These are phyloP conservation scores for Aspergillus sp. DNA, from an alignment of 2,329 filamentous ascomycete species.

Conservation along the genomic window DNA sequence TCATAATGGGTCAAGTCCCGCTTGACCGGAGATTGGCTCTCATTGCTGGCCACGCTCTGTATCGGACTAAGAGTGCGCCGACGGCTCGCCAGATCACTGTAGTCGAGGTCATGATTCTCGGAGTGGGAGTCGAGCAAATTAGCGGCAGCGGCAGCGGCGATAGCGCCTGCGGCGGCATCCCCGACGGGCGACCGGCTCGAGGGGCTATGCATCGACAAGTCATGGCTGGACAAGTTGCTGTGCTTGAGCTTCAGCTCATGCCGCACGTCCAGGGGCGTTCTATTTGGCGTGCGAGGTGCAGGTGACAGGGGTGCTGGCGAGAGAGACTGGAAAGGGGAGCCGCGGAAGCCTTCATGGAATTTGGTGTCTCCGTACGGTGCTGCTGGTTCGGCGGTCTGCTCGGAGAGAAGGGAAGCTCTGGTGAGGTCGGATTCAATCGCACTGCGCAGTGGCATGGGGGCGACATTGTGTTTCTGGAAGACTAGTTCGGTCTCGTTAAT, in stretches of 20 bases:
- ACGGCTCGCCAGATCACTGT: conserved; percentile 60
- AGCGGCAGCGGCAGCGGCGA: conserved; percentile 43
- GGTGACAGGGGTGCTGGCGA: conserved; percentile 64
- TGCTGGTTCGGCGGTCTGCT: conserved; percentile 71
- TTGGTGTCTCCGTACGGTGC: conserved; percentile 66
- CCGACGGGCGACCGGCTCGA: conserved; percentile 33
- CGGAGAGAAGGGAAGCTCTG: conserved; percentile 80
- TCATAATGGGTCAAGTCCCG: conserved; percentile 59
- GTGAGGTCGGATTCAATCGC: conserved; percentile 86
- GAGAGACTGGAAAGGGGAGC: conserved; percentile 52
- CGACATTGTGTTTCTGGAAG: conserved; percentile 60
- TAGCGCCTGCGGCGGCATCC: conserved; percentile 39
- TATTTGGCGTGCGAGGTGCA: conserved; percentile 62
- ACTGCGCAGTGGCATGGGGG: conserved; percentile 86
- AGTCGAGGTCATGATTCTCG: conserved; percentile 54
- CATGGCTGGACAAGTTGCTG: conserved; percentile 55
- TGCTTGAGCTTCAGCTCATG: conserved; percentile 68
- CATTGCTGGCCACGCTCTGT: conserved; percentile 87
- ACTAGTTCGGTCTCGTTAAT: conserved; percentile 58
- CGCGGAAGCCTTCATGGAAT: conserved; percentile 64
- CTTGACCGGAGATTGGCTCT: conserved; percentile 65
- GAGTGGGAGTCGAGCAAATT: conserved; percentile 43
- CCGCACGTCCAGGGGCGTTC: conserved; percentile 50
- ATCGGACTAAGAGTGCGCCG: conserved; percentile 80
- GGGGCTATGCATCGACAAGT: conserved; percentile 50